Evolutionary conservation across 2,329 filamentous ascomycete genomes (phyloP).

Genomic region (Acephala macrosclerotiorum): DNA sequence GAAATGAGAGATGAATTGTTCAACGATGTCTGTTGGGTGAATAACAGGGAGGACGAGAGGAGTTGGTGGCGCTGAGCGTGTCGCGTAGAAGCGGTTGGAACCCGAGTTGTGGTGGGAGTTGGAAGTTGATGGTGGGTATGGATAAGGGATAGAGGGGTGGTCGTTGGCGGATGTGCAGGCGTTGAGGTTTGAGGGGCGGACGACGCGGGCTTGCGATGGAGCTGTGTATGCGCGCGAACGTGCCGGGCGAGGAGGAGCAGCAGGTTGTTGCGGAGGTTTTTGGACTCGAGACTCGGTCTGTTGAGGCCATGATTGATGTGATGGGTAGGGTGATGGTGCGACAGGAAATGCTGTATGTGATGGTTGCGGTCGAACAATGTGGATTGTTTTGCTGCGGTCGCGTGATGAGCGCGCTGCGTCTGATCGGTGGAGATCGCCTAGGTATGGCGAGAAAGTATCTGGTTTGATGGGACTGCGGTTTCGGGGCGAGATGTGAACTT

Average conservation of each 20-base stretch:
- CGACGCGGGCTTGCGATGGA: not conserved
- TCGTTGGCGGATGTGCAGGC: not conserved
- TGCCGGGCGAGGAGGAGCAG: not conserved
- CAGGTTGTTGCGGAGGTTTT: not conserved
- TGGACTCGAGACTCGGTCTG: not conserved
- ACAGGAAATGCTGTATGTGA: not conserved
- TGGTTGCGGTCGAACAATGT: not conserved
- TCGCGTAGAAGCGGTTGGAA: not conserved
- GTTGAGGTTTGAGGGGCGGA: not conserved
- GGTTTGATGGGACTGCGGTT: not conserved
- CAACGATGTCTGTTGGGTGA: not conserved
- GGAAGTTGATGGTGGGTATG: no score
- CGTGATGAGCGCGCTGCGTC: not conserved
- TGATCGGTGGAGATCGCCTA: slow-evolving; percentile 3
- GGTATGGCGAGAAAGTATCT: not conserved
- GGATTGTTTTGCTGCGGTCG: not conserved
- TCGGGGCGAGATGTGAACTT: not conserved
- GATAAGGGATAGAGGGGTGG: not conserved
- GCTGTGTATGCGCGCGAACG: slow-evolving; percentile 1
- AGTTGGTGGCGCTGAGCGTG: not conserved
- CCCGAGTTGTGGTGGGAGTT: not conserved
- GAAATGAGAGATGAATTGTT: not conserved
- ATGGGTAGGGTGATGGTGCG: not conserved
- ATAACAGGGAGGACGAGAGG: not conserved
- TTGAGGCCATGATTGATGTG: slow-evolving; percentile 4